These are phyloP conservation scores for Monilinia aucupariae DNA, from an alignment of 2,329 filamentous ascomycete species.

Conservation along the genomic window DNA sequence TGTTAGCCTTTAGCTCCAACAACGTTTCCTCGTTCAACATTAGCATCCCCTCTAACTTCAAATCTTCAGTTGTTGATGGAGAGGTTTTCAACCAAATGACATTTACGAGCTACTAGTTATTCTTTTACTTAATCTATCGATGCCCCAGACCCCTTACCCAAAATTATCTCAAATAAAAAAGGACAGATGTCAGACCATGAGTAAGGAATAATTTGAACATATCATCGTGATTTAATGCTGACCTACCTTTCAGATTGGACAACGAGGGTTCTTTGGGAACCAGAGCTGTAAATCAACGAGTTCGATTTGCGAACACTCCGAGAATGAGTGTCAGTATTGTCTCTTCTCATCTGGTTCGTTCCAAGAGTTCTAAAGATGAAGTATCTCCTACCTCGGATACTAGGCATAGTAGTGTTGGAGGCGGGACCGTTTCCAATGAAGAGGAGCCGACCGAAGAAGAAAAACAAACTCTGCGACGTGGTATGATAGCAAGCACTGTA, in stretches of 20 bases:
- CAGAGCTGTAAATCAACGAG: neutral
- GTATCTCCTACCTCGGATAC: neutral
- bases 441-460: constrained; percentile 2
- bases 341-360: neutral
- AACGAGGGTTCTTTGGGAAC: neutral
- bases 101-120: neutral
- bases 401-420: neutral
- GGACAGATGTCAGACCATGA: neutral
- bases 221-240: neutral
- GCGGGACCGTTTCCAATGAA: neutral
- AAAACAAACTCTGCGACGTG: neutral
- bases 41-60: neutral
- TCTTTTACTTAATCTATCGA: neutral
- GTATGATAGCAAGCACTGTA: neutral
- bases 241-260: neutral
- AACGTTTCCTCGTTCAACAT: neutral
- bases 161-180: neutral
- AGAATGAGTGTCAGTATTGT: neutral
- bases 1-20: neutral
- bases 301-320: neutral
- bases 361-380: neutral
- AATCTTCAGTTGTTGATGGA: neutral
- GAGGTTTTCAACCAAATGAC: neutral
- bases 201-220: neutral
- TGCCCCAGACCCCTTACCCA: neutral